Percentiles rank a stretch among this genome's conserved stretches.
These are phyloP conservation scores for Clathrospora elynae DNA, from an alignment of 2,329 filamentous ascomycete genomes.

Conservation along the genomic window DNA sequence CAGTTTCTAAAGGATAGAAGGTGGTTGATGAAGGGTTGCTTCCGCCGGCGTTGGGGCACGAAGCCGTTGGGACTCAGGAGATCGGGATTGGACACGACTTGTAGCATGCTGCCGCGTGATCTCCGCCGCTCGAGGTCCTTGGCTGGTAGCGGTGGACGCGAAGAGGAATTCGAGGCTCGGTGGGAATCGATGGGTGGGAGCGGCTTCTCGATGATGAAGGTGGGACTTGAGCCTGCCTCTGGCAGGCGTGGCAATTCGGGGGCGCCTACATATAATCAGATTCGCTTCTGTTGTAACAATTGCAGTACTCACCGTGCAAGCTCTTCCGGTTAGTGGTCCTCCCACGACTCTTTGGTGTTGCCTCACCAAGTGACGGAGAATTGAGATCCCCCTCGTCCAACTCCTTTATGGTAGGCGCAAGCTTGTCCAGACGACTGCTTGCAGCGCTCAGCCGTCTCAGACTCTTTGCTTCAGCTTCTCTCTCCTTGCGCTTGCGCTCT, in stretches of 20 bases:
- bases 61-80: slow-evolving; percentile 62
- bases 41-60: slow-evolving; percentile 61
- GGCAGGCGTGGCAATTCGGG: slow-evolving; percentile 79
- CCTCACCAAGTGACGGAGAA: too few species aligned
- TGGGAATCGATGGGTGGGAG: slow-evolving; percentile 79
- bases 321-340: slow-evolving; percentile 73
- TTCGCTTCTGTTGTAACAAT: neutral
- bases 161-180: slow-evolving; percentile 75
- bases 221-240: slow-evolving; percentile 59
- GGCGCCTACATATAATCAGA: slow-evolving; percentile 52
- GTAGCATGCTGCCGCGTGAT: slow-evolving; percentile 81
- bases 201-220: slow-evolving; percentile 53
- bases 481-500: slow-evolving; percentile 83
- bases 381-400: slow-evolving; percentile 74
- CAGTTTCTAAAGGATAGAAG: slow-evolving; percentile 72
- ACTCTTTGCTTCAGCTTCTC: slow-evolving; percentile 78
- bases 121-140: slow-evolving; percentile 74
- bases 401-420: slow-evolving; percentile 76
- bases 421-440: slow-evolving; percentile 81
- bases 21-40: slow-evolving; percentile 69
- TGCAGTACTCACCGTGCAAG: slow-evolving; percentile 50
- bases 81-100: slow-evolving; percentile 77
- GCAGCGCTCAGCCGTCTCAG: slow-evolving; percentile 84
- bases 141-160: slow-evolving; percentile 79
- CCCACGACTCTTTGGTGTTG: slow-evolving; percentile 72